Percentiles rank a stretch among this genome's conserved stretches.
Conservation (phyloP, 2,329 filamentous ascomycete species). For the Cryphonectria carpinicola region DNA sequence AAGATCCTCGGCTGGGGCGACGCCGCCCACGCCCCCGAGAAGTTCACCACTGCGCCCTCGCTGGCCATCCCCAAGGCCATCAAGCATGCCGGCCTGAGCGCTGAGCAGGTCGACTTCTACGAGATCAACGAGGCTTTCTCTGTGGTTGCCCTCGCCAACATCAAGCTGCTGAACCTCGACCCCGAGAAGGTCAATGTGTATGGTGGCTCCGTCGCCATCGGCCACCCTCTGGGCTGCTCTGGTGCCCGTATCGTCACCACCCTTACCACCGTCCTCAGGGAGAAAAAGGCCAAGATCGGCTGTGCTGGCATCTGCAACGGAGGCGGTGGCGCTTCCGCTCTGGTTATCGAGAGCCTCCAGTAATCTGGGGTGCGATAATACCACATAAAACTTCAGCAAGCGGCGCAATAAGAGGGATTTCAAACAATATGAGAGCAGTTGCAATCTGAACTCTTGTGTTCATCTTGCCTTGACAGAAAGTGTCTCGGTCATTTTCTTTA, state of each 20-base stretch:
- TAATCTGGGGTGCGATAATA: slow-evolving; percentile 37
- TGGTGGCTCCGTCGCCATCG: slow-evolving; percentile 92
- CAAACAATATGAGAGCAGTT: background rate
- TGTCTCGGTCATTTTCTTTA: background rate
- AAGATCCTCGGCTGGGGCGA: slow-evolving; percentile 99
- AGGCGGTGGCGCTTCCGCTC: slow-evolving; percentile 89
- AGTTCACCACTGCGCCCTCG: slow-evolving; percentile 93
- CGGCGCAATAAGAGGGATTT: background rate
- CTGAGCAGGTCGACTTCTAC: slow-evolving; percentile 83
- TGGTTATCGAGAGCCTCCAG: slow-evolving; percentile 81
- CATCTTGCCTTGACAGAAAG: background rate
- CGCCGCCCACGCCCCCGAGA: slow-evolving; percentile 85
- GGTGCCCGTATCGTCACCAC: slow-evolving; percentile 94
- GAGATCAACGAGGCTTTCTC: slow-evolving; percentile 99
- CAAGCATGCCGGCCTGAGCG: slow-evolving; percentile 84
- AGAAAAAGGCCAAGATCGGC: slow-evolving; percentile 93
- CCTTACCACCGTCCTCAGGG: slow-evolving; percentile 81
- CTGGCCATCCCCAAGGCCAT: slow-evolving; percentile 97
- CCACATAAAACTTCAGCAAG: background rate
- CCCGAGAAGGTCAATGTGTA: slow-evolving; percentile 93
- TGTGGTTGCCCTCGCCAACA: slow-evolving; percentile 93
- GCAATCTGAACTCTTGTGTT: background rate
- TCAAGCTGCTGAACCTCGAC: slow-evolving; percentile 82
- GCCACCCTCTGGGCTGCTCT: slow-evolving; percentile 91
- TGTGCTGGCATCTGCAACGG: slow-evolving; percentile 97